Evolutionary conservation across 2,329 filamentous ascomycete species (phyloP).

Genomic region (Trichoderma breve): DNA sequence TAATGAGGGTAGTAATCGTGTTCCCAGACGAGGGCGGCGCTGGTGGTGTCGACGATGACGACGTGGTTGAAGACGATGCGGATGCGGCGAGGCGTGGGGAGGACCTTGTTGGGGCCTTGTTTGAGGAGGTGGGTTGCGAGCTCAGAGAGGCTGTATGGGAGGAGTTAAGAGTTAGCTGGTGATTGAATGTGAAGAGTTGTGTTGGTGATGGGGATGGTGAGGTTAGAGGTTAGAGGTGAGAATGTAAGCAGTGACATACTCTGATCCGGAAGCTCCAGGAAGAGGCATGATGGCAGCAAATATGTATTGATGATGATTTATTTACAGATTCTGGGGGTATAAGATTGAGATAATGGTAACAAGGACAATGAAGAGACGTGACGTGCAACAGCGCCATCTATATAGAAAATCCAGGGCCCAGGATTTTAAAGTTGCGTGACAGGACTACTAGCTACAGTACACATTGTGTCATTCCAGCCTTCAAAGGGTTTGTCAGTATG

Average conservation of each 20-base stretch:
- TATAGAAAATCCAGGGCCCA: background rate
- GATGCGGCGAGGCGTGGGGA: slow-evolving; percentile 32
- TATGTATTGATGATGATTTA: background rate
- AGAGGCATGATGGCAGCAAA: background rate
- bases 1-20: slow-evolving; percentile 49
- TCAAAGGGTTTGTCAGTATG: background rate
- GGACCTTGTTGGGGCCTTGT: slow-evolving; percentile 29
- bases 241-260: background rate
- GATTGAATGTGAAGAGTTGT: background rate
- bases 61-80: slow-evolving; percentile 35
- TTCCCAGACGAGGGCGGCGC: slow-evolving; percentile 43
- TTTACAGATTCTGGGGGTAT: background rate
- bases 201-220: background rate
- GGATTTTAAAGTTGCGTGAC: background rate
- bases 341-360: background rate
- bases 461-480: background rate
- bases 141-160: slow-evolving; percentile 27
- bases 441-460: background rate
- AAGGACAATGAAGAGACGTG: background rate
- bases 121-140: slow-evolving; percentile 29
- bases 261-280: background rate
- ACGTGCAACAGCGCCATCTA: background rate
- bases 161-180: background rate
- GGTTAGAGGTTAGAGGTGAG: background rate
- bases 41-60: slow-evolving; percentile 38